Base-by-base conservation (phyloP, 2,329 filamentous ascomycete genomes). In the Exophiala oligosperma region DNA sequence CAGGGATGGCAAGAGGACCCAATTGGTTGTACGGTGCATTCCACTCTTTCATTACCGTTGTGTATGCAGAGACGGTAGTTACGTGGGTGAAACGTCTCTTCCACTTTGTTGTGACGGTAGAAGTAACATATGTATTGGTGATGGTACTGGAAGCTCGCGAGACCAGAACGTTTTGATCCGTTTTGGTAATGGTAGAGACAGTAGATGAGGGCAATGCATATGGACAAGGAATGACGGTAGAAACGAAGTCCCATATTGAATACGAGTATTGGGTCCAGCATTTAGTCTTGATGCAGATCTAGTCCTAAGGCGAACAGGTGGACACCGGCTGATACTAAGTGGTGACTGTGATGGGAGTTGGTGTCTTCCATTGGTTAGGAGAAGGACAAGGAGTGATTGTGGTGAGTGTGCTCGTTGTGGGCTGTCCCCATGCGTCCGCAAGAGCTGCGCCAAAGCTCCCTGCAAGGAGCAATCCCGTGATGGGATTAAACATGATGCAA, bases 21-120 rank as follows among this genome's bases (percentile, higher is more conserved):
- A 56, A 23, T 26, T 50, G 29, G 14, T 56, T 50, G 47, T 50
- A 56, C 9, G 26, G 14, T 5, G 54, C 54, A 26, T 35, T 50
- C 54, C 54, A 56, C 26, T 56, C 54, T 28, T 56, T 56, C 24
- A 56, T 47, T n/a, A 28, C 12, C 8, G 54, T 56, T 28, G 46
- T 50, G 37, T 50, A 50, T 6, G 44, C 35, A 11, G 46, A 48
- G 17, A 29, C 37, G 5, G 53, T 44, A 8, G 23, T 8, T n/a
- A 14, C 28, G 14, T 32, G 26, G 3, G 47, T 49, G 11, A n/a
- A 28, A n/a, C 9, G 28, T 5, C 32, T 49, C 8, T 17, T 49
- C 23, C 23, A 49, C 11, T 49, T 29, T 17, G 12, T 21, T 5
- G 47, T 26, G 12, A 49, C 47, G 14, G 54, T 43, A 35, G 53